Conservation (phyloP, 1,139 yeast genomes). For the Kluyveromyces sp. region DNA sequence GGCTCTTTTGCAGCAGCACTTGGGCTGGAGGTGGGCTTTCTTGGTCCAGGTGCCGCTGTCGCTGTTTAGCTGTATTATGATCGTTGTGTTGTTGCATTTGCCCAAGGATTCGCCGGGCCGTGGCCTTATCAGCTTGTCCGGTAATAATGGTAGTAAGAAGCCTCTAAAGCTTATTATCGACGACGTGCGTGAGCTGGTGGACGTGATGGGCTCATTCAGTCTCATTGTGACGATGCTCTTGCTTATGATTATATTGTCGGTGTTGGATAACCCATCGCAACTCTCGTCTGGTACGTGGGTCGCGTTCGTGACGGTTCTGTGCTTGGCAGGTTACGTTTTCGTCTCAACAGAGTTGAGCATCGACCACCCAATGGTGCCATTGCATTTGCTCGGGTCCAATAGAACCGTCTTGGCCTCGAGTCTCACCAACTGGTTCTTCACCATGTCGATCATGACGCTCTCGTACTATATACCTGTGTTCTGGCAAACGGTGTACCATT, state of each 20-base stretch:
- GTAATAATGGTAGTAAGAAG: conserved; percentile 6
- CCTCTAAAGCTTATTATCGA: conserved; percentile 7
- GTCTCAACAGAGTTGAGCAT: conserved; percentile 45
- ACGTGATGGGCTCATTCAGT: conserved; percentile 56
- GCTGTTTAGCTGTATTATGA: conserved; percentile 37
- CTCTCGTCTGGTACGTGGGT: conserved; percentile 34
- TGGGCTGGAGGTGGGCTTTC: conserved; percentile 76
- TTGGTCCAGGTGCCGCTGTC: conserved; percentile 59
- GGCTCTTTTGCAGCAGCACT: conserved; percentile 36
- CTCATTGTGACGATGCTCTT: conserved; percentile 47
- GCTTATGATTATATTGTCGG: conserved; percentile 54
- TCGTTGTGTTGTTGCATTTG: conserved; percentile 29
- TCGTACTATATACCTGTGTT: conserved; percentile 56
- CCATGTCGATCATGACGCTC: conserved; percentile 43
- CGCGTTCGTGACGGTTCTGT: conserved; percentile 20
- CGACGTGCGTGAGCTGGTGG: conserved; percentile 49
- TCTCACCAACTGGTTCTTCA: conserved; percentile 56
- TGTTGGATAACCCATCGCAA: conserved; percentile 50
- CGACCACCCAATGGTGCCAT: conserved; percentile 60
- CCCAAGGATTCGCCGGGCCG: conserved; percentile 36
- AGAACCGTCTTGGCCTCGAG: conserved; percentile 55
- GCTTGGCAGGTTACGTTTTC: conserved; percentile 27
- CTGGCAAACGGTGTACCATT: conserved; percentile 45
- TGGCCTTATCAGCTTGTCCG: conserved; percentile 18
- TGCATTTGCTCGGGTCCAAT: conserved; percentile 39